Percentiles rank a stretch among this genome's conserved stretches.
These are phyloP conservation scores for Tricholoma matsutake DNA, from an alignment of 768 basidiomycete species.

Conservation along the genomic window DNA sequence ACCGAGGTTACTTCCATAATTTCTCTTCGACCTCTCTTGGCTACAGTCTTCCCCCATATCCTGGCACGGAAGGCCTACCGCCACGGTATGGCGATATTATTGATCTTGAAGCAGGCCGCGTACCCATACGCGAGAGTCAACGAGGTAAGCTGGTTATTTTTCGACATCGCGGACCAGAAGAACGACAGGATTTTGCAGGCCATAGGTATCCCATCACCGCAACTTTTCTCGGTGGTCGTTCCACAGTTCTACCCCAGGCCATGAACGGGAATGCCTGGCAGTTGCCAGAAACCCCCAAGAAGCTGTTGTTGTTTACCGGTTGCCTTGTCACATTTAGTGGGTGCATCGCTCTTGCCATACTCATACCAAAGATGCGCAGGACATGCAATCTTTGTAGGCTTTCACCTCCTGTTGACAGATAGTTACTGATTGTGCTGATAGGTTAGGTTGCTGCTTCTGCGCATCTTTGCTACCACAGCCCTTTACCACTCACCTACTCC, in stretches of 20 bases:
- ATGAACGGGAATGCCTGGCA: not conserved
- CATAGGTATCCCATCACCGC: not conserved
- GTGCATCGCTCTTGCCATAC: constrained; percentile 1
- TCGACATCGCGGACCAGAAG: not conserved
- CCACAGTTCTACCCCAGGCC: not conserved
- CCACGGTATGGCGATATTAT: not conserved
- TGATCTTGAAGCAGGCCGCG: not conserved
- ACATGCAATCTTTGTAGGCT: not conserved
- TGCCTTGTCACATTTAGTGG: not conserved
- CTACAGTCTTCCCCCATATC: not conserved
- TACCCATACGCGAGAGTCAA: not conserved
- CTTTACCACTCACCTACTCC: not conserved
- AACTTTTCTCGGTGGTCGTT: not conserved
- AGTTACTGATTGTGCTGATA: not conserved
- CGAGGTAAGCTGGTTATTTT: not conserved
- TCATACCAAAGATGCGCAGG: constrained; percentile 3
- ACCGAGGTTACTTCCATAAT: not conserved
- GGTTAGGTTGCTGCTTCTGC: not conserved
- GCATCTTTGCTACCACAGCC: not conserved
- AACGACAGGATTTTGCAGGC: not conserved
- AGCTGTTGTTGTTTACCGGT: not conserved
- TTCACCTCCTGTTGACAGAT: not conserved
- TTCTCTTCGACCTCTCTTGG: not conserved
- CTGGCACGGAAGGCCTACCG: not conserved
- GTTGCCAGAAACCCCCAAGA: not conserved